These are phyloP conservation scores for Pigoraptor vietnamica DNA, from an alignment of 78 protist genomes.

Conservation along the genomic window DNA sequence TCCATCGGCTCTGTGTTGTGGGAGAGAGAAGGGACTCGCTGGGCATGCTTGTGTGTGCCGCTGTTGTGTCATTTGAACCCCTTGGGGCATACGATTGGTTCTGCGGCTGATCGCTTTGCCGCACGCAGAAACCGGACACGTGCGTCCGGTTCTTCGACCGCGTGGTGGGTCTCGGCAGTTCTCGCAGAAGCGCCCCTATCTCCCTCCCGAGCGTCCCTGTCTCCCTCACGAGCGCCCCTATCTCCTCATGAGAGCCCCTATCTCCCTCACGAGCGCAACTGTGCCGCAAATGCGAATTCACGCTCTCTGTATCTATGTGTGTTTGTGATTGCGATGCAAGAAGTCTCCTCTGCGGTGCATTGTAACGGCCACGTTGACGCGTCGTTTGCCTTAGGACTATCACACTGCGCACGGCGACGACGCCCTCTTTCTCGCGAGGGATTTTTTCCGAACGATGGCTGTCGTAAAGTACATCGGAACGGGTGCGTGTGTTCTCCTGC, in stretches of 20 bases:
- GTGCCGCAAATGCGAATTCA: no score
- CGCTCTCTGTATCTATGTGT: no score
- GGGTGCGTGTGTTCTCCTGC: background rate
- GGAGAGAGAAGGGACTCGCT: no score
- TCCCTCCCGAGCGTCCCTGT: background rate
- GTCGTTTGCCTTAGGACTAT: conserved; percentile 10
- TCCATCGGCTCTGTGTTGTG: no score
- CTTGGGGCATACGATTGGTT: no score
- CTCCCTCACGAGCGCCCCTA: no score
- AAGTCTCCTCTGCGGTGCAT: background rate
- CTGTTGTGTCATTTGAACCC: no score
- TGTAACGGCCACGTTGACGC: background rate
- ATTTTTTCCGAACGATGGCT: conserved; percentile 29
- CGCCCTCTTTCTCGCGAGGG: conserved; percentile 35
- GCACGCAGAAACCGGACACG: conserved; percentile 7
- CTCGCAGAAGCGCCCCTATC: background rate
- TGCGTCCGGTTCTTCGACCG: conserved; percentile 19
- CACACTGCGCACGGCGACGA: conserved; percentile 37
- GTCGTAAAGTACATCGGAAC: conserved; percentile 15
- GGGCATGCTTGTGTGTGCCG: no score
- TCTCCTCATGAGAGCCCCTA: no score
- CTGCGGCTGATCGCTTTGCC: no score
- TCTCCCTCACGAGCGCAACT: no score
- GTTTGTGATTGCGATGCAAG: background rate
- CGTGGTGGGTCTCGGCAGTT: background rate